Percentiles rank a stretch among this genome's conserved stretches.
Evolutionary conservation across 805 yeast genomes (phyloP).

Genomic region (Starmerella powellii): DNA sequence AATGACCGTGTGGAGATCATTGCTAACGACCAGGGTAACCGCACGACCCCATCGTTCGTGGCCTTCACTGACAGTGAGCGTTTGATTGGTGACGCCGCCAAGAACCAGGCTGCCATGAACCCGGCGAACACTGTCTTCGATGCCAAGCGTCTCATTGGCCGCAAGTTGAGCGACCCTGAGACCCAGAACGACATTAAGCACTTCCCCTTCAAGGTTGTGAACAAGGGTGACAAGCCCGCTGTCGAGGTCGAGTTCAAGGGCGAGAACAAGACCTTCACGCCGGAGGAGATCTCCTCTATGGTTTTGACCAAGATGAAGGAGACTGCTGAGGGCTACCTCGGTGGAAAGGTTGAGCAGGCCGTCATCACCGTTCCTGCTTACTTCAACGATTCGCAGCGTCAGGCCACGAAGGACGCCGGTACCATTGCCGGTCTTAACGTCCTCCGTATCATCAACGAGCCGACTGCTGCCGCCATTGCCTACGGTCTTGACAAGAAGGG

Average conservation of each 20-base stretch:
- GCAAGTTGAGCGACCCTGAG: slow-evolving; percentile 65
- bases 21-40: slow-evolving; percentile 97
- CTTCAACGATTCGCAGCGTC: slow-evolving; percentile 96
- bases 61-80: slow-evolving; percentile 94
- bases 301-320: slow-evolving; percentile 83
- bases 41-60: slow-evolving; percentile 94
- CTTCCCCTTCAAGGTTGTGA: slow-evolving; percentile 73
- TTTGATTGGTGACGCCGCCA: slow-evolving; percentile 94
- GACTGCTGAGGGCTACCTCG: slow-evolving; percentile 84
- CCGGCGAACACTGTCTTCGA: slow-evolving; percentile 89
- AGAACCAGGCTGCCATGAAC: slow-evolving; percentile 96
- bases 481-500: slow-evolving; percentile 70
- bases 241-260: slow-evolving; percentile 82
- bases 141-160: slow-evolving; percentile 89
- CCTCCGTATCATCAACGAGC: slow-evolving; percentile 89
- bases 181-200: slow-evolving; percentile 73
- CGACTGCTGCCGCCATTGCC: slow-evolving; percentile 98
- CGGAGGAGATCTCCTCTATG: slow-evolving; percentile 93
- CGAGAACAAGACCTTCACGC: slow-evolving; percentile 74
- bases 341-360: slow-evolving; percentile 74
- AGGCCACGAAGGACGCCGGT: slow-evolving; percentile 97
- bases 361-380: slow-evolving; percentile 96
- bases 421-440: slow-evolving; percentile 91
- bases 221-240: slow-evolving; percentile 74
- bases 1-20: slow-evolving; percentile 87